Evolutionary conservation across 352 stramenopile species (phyloP).

Genomic region (Phytophthora parvispora): DNA sequence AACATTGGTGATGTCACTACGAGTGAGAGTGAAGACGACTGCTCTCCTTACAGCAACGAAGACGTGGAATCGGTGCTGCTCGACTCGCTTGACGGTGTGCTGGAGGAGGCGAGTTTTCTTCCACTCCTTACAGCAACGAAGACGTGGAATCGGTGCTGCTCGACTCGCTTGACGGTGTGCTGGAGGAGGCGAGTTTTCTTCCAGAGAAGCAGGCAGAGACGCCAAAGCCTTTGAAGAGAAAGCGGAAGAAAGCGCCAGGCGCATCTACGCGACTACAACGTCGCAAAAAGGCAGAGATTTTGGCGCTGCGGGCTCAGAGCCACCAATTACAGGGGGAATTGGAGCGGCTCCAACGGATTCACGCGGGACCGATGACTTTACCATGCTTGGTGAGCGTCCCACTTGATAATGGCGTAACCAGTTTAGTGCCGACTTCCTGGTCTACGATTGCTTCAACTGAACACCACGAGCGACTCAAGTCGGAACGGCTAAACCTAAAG

Average conservation of each 20-base stretch:
- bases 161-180: constrained; percentile 15
- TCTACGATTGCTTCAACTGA: constrained; percentile 23
- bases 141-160: constrained; percentile 20
- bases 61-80: constrained; percentile 20
- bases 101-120: constrained; percentile 16
- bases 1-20: constrained; percentile 1
- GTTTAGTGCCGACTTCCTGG: constrained; percentile 16
- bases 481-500: constrained; percentile 30
- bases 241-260: constrained; percentile 22
- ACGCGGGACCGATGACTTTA: background rate
- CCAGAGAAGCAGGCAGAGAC: background rate
- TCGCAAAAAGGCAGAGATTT: constrained; percentile 33
- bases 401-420: background rate
- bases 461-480: constrained; percentile 24
- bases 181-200: constrained; percentile 16
- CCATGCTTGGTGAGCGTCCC: background rate
- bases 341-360: constrained; percentile 8
- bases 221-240: constrained; percentile 9
- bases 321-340: constrained; percentile 27
- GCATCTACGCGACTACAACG: constrained; percentile 32
- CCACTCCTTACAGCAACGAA: constrained; percentile 16
- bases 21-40: constrained; percentile 21
- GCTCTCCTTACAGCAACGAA: constrained; percentile 17
- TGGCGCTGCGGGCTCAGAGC: constrained; percentile 17
- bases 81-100: constrained; percentile 15